Conservation (phyloP, 148 eudicot species). For the Nepenthes gracilis region DNA sequence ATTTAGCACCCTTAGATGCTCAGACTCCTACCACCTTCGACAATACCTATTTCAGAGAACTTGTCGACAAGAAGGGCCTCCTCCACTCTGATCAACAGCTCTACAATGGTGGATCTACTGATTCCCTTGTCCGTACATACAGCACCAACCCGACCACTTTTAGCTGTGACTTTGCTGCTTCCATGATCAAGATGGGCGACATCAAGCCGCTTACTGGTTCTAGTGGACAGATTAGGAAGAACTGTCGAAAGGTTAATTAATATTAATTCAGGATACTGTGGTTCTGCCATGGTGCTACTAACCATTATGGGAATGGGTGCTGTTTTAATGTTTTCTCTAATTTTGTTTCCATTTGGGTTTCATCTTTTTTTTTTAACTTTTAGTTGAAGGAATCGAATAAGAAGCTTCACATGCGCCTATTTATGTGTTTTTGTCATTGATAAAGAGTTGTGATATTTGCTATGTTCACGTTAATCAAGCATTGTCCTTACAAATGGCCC, state of each 20-base stretch:
- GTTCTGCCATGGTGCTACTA: no score
- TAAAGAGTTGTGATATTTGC: no score
- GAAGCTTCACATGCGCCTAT: no score
- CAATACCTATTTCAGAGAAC: constrained; percentile 23
- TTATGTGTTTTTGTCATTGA: no score
- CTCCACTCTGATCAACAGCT: constrained; percentile 52
- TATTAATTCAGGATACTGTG: no score
- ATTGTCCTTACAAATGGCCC: no score
- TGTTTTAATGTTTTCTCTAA: no score
- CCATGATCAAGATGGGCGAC: constrained; percentile 38
- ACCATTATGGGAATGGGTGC: no score
- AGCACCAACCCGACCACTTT: constrained; percentile 18
- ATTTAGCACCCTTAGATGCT: constrained; percentile 24
- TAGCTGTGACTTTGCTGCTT: constrained; percentile 22
- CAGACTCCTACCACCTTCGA: constrained; percentile 24
- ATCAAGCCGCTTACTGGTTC: constrained; percentile 39
- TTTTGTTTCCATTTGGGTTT: no score
- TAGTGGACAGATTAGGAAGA: constrained; percentile 40
- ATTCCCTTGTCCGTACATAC: constrained; percentile 28
- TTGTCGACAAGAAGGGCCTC: constrained; percentile 28
- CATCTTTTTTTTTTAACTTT: no score
- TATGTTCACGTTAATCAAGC: no score
- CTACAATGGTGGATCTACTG: constrained; percentile 25
- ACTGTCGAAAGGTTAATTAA: constrained; percentile 35
- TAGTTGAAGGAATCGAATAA: no score